Base-by-base conservation (phyloP, 345 rosid genomes). In the Eucalyptus cloeziana region DNA sequence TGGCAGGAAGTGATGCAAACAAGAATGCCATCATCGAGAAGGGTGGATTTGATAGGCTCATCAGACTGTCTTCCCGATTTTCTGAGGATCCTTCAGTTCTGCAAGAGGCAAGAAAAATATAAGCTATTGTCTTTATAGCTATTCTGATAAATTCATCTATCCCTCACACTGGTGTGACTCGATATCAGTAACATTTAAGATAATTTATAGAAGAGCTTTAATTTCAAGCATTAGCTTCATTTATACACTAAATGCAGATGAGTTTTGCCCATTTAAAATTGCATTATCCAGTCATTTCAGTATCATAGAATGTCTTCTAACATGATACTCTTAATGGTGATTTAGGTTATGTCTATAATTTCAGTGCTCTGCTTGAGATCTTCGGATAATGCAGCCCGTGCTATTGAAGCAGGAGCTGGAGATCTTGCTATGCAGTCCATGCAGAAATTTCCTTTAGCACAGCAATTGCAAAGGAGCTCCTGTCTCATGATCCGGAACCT, bases 1-100 rank as follows among this genome's bases (percentile, higher is more conserved):
- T 97, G 96, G 99, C 98, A 91, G 99, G 99, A 92, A 96, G 98
- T 88, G 99, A 97, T 88, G 92, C 96, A 64, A 96, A 96, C 91
- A 98, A 97, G 94, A 94, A 93, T 86, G 91, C 93, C 71, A 94
- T 98, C 88, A 94, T 98, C 56, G 97, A 97, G 91, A 96, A 97
- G 90, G 91, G 92, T 33, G 99, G 99, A 71, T 90, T 98, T 87
- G 92, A 94, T 87, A 94, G 89, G 92, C 94, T 98, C 64, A 93
- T 97, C 91, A 93, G 88, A 91, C 95, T 97, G 11, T 93, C 98
- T 37, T 93, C 94, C 58, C 93, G 95, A 85, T 97, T 97, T 92
- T 90, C 94, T 49, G 99, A 96, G 25, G 98, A 98, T 87, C 95
- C 98, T 85, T 93, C 94, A 83, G 95, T 98, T 87, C 92, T 97